Evolutionary conservation across 306 rosid genomes (phyloP).

Genomic region (Vigna angularis): DNA sequence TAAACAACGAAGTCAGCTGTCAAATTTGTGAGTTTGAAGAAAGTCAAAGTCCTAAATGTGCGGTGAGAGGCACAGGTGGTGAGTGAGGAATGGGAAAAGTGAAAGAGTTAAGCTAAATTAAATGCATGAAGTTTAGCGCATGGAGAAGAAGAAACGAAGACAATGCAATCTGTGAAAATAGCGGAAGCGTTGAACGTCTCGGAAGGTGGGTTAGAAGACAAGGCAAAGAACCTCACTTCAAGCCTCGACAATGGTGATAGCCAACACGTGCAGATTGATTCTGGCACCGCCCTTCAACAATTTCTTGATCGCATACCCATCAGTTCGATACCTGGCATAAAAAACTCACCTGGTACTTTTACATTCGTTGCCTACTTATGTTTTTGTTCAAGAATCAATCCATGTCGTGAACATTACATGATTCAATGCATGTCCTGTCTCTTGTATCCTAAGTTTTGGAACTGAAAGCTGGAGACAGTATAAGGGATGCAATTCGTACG

Average conservation of each 20-base stretch:
- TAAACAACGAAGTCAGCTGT: not conserved
- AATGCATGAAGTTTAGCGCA: not conserved
- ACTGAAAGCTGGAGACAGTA: constrained; percentile 59
- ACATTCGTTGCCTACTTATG: not conserved
- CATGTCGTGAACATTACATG: not conserved
- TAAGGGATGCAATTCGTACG: constrained; percentile 61
- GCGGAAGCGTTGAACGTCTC: constrained; percentile 15
- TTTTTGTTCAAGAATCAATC: constrained; percentile 23
- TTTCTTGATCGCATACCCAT: constrained; percentile 62
- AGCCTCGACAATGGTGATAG: constrained; percentile 2
- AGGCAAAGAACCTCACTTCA: constrained; percentile 18
- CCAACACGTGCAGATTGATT: constrained; percentile 35
- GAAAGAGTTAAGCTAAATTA: not conserved
- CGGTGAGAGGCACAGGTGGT: constrained; percentile 9
- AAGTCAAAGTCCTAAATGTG: constrained; percentile 35
- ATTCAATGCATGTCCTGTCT: not conserved
- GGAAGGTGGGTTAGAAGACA: not conserved
- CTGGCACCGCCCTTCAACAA: constrained; percentile 61
- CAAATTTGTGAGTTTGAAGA: not conserved
- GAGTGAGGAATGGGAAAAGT: not conserved
- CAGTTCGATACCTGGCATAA: constrained; percentile 59
- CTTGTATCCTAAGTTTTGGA: constrained; percentile 54
- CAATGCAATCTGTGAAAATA: constrained; percentile 47
- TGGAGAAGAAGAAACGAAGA: not conserved
- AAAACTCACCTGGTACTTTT: constrained; percentile 51